Evolutionary conservation across 176 grass and related monocot species (phyloP), one percentile per base, ranked within the genome.

Genomic region (Avena atlantica): DNA sequence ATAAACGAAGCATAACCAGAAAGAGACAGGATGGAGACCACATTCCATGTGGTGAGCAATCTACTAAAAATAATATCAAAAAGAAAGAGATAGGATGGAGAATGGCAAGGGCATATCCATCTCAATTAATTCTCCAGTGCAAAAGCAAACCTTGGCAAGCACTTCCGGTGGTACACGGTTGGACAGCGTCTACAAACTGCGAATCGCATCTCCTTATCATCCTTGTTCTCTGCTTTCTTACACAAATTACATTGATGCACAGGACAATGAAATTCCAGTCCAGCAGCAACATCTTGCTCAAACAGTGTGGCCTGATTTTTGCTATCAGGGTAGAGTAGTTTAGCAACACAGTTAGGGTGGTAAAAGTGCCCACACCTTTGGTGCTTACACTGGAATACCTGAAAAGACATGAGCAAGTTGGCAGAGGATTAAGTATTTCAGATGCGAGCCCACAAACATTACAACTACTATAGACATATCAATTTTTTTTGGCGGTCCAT

Each of bases 141-240:
- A 77, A 72, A 70, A 51, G 5, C 36, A 74, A 82, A 98, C 95
- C 93, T 93, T 63, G 93, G 95, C 69, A 98, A 87, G 86, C 95
- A 98, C 79, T 85, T 88, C 51, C 86, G 75, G 67, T 98, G 95
- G 56, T 98, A 98, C 47, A 77, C 74, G 21, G 80, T 90, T 79
- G 95, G 95, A 70, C 95, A 98, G 17, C 90, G 89, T 78, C 89
- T 92, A 75, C 95, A 98, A 21, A 98, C 55, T 88, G 95, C 95
- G 52, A 98, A 92, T 42, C 89, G 92, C 83, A 92, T 76, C 19
- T 86, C 70, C 56, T 29, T 36, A 76, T 76, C 87, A 74, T 87
- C 52, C 48, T 84, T 53, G 23, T 53, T 83, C 85, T 95, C 92
- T 87, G 1, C 17, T 83, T 61, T 74, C 80, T 81, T 81, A 69